These are phyloP conservation scores for Aspergillus fischeri DNA, from an alignment of 2,329 filamentous ascomycete species.

Conservation along the genomic window DNA sequence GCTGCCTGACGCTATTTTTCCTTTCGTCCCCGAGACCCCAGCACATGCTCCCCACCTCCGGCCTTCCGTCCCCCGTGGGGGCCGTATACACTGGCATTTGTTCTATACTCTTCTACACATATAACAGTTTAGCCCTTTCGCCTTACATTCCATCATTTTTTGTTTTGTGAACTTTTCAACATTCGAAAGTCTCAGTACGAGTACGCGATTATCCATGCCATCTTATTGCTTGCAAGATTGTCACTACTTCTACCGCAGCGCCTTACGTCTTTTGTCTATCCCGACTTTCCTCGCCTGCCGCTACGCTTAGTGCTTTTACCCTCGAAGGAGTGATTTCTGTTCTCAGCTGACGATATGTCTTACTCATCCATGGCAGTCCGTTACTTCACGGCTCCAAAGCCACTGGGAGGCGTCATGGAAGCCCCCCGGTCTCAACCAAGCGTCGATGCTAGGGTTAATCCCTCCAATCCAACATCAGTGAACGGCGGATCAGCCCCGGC, in stretches of 20 bases:
- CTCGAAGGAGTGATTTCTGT: slow-evolving; percentile 8
- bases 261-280: slow-evolving; percentile 79
- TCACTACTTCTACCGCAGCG: slow-evolving; percentile 90
- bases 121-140: background rate
- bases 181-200: slow-evolving; percentile 10
- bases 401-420: slow-evolving; percentile 67
- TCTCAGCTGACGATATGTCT: slow-evolving; percentile 54
- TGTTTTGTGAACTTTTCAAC: slow-evolving; percentile 2
- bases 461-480: slow-evolving; percentile 5
- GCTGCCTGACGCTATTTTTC: slow-evolving; percentile 16
- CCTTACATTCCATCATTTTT: background rate
- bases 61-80: background rate
- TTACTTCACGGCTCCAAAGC: slow-evolving; percentile 67
- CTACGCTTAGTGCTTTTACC: slow-evolving; percentile 55
- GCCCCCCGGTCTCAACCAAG: slow-evolving; percentile 24
- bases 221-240: slow-evolving; percentile 79
- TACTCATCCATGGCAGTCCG: slow-evolving; percentile 62
- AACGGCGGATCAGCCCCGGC: slow-evolving; percentile 32
- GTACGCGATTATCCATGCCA: slow-evolving; percentile 63
- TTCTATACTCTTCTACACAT: background rate
- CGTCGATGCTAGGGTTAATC: slow-evolving; percentile 21
- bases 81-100: background rate
- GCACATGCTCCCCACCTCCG: background rate
- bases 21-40: slow-evolving; percentile 4
- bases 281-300: slow-evolving; percentile 73